phyloP scores from a whole-genome alignment of 1,284 basidiomycete genomes.

The Sanghuangporus baumii region DNA sequence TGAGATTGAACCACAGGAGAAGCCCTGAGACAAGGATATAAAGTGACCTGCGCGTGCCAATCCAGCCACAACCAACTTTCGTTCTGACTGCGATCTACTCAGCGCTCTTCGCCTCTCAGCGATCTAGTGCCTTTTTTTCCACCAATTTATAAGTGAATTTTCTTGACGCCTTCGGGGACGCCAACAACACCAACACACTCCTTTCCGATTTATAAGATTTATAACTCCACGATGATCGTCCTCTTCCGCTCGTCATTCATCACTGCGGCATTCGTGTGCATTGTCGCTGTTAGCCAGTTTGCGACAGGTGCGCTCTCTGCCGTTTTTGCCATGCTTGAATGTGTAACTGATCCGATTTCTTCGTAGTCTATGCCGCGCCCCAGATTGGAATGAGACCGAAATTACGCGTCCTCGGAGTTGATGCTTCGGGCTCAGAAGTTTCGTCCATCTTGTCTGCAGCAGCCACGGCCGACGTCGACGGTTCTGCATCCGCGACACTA shows the following conservation, averaged over 20 bases:
- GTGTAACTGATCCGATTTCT: neutral
- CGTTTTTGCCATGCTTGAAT: neutral
- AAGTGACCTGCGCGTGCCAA: neutral
- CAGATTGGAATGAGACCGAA: constrained; percentile 9
- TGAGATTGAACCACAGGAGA: neutral
- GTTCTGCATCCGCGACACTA: neutral
- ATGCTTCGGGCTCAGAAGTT: neutral
- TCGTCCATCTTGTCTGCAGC: neutral
- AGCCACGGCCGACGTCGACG: neutral
- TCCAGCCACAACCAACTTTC: neutral
- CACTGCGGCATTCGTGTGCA: neutral
- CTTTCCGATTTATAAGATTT: neutral
- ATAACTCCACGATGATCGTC: constrained; percentile 9
- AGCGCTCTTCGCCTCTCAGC: neutral
- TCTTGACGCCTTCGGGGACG: neutral
- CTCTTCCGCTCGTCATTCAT: constrained; percentile 11
- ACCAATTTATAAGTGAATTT: neutral
- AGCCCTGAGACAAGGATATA: neutral
- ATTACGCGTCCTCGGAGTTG: constrained; percentile 7
- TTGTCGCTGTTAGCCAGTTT: neutral
- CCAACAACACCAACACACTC: neutral
- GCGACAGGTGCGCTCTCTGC: neutral
- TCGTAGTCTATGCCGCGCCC: constrained; percentile 8
- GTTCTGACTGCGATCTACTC: constrained; percentile 3
- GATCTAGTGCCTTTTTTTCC: neutral